A percentile compares a stretch with the other conserved stretches of the same genome.
Conservation (phyloP, 306 rosid species). For the Vachellia collinsii region DNA sequence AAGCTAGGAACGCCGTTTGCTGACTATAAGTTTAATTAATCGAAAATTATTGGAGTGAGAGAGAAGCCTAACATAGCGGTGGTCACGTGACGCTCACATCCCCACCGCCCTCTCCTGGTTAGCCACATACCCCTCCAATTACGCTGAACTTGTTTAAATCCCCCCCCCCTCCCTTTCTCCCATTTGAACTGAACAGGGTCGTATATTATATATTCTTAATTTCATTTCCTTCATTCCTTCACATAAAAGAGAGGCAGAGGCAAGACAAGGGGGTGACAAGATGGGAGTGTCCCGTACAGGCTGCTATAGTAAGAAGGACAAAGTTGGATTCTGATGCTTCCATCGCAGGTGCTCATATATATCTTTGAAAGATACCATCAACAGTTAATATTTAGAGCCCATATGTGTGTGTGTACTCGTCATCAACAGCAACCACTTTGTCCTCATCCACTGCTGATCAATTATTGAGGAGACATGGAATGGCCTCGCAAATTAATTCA, state of each 20-base stretch:
- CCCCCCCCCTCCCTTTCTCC: too few species aligned
- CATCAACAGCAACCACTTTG: background rate
- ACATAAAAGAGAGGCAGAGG: background rate
- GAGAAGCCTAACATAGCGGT: slow-evolving; percentile 61
- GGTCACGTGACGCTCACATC: slow-evolving; percentile 56
- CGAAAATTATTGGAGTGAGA: slow-evolving; percentile 44
- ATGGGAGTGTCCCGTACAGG: background rate
- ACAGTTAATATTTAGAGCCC: background rate
- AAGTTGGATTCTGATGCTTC: slow-evolving; percentile 24
- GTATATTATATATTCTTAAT: too few species aligned
- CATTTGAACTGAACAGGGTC: too few species aligned
- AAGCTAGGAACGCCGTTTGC: background rate
- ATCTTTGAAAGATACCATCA: background rate
- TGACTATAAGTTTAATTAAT: background rate
- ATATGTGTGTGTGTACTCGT: background rate
- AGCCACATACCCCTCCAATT: background rate
- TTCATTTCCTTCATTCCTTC: too few species aligned
- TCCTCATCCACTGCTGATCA: background rate
- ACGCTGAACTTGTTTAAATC: too few species aligned
- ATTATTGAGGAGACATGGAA: slow-evolving; percentile 9
- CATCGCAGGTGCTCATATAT: background rate
- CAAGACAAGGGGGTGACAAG: background rate
- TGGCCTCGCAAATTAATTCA: background rate
- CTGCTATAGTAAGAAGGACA: background rate
- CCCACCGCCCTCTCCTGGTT: slow-evolving; percentile 37